Evolutionary conservation across 2,329 filamentous ascomycete species (phyloP).

Genomic region (Davidsoniella neocaledoniae): DNA sequence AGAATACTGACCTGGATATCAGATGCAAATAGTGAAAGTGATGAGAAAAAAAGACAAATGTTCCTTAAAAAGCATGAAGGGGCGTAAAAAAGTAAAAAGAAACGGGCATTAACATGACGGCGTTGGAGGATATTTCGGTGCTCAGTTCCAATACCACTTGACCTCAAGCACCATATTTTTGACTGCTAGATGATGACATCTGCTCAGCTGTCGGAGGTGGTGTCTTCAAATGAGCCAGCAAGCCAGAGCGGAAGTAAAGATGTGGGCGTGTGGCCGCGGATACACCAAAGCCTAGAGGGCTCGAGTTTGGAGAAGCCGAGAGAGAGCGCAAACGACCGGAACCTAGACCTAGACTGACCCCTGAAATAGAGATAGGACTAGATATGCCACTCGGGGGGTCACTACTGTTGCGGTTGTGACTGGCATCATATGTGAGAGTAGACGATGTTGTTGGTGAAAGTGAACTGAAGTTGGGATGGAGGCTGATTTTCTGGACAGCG

Average conservation of each 20-base stretch:
- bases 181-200: too few species aligned
- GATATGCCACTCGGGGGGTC: too few species aligned
- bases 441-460: not conserved
- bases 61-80: not conserved
- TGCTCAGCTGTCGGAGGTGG: not conserved
- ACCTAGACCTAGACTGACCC: not conserved
- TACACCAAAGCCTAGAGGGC: conserved; percentile 1
- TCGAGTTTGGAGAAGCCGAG: not conserved
- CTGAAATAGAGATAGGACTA: too few species aligned
- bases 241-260: conserved; percentile 2
- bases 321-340: conserved; percentile 2
- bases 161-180: too few species aligned
- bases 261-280: not conserved
- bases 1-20: too few species aligned
- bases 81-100: not conserved
- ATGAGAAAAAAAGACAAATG: conserved; percentile 1
- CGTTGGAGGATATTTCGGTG: too few species aligned
- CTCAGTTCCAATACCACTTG: too few species aligned
- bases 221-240: conserved; percentile 2
- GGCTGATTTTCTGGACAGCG: conserved; percentile 2
- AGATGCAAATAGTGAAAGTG: not conserved
- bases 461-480: not conserved
- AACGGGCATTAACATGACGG: not conserved
- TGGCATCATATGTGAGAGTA: not conserved
- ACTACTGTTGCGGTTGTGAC: too few species aligned